Evolutionary conservation across 768 basidiomycete genomes (phyloP).

Genomic region (Agaricus blazei): DNA sequence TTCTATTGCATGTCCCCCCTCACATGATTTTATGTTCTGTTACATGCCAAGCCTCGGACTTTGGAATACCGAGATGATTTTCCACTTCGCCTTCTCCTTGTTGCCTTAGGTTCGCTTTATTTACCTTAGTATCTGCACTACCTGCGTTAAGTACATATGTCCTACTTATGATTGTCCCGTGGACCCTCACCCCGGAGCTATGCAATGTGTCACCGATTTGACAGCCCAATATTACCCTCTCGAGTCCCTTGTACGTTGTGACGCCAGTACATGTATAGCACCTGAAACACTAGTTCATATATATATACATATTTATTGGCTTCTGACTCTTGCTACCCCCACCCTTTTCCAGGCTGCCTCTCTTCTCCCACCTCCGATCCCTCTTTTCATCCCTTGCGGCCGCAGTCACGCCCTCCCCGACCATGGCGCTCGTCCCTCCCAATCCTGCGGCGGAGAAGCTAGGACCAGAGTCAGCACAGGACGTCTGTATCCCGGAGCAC

Average conservation of each 20-base stretch:
- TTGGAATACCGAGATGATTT: constrained; percentile 8
- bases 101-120: constrained; percentile 26
- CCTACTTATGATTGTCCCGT: constrained; percentile 4
- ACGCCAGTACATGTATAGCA: background rate
- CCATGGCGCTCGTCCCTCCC: constrained; percentile 55
- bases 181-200: constrained; percentile 7
- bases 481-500: constrained; percentile 65
- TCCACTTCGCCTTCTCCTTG: constrained; percentile 16
- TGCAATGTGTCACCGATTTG: constrained; percentile 4
- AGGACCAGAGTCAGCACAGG: constrained; percentile 23
- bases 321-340: background rate
- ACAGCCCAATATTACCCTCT: background rate
- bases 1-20: constrained; percentile 15
- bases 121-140: constrained; percentile 38
- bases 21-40: constrained; percentile 9
- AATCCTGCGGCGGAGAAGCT: constrained; percentile 38
- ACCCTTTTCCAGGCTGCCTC: constrained; percentile 7
- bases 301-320: background rate
- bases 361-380: constrained; percentile 8
- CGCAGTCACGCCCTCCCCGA: constrained; percentile 12
- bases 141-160: constrained; percentile 33
- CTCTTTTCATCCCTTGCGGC: constrained; percentile 9
- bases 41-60: constrained; percentile 15
- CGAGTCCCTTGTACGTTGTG: background rate
- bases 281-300: background rate